phyloP scores from a whole-genome alignment of 78 protist genomes.

The Chrysochromulina parva region DNA sequence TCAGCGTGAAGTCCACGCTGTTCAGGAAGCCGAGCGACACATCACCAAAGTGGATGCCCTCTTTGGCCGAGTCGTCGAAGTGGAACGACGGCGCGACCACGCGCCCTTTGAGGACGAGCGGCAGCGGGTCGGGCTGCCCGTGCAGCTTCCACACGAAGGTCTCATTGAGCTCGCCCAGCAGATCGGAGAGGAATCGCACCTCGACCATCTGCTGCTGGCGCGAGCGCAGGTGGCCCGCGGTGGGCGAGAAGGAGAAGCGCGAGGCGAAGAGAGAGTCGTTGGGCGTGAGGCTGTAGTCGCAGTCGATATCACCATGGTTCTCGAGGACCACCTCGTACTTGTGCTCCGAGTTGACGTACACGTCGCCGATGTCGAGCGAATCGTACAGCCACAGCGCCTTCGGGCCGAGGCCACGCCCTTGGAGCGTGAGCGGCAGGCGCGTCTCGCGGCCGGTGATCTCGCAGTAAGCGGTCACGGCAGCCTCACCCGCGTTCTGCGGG shows the following conservation, averaged over 20 bases:
- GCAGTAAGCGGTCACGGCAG: conserved; percentile 36
- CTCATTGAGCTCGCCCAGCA: conserved; percentile 48
- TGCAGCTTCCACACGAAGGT: conserved; percentile 25
- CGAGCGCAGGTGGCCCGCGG: background rate
- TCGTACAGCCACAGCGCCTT: conserved; percentile 35
- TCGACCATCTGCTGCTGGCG: background rate
- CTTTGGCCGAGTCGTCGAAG: conserved; percentile 20
- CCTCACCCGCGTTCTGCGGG: conserved; percentile 33
- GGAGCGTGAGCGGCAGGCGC: conserved; percentile 59
- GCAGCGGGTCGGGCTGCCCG: conserved; percentile 10
- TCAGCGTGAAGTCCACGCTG: background rate
- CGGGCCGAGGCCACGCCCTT: conserved; percentile 67
- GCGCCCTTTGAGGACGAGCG: background rate
- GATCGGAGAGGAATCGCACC: conserved; percentile 7
- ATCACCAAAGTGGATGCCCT: conserved; percentile 47
- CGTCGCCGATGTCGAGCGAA: conserved; percentile 64
- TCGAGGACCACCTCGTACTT: conserved; percentile 48
- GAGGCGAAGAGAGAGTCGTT: background rate
- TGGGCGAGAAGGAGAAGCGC: background rate
- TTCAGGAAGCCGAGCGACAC: conserved; percentile 48
- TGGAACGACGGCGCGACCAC: conserved; percentile 75
- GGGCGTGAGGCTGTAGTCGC: background rate
- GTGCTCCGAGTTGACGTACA: conserved; percentile 53
- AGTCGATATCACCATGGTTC: conserved; percentile 56
- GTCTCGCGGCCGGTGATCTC: conserved; percentile 53